A percentile compares a stretch with the other conserved stretches of the same genome.
Evolutionary conservation across 768 basidiomycete species (phyloP).

Genomic region (Terana coerulea): DNA sequence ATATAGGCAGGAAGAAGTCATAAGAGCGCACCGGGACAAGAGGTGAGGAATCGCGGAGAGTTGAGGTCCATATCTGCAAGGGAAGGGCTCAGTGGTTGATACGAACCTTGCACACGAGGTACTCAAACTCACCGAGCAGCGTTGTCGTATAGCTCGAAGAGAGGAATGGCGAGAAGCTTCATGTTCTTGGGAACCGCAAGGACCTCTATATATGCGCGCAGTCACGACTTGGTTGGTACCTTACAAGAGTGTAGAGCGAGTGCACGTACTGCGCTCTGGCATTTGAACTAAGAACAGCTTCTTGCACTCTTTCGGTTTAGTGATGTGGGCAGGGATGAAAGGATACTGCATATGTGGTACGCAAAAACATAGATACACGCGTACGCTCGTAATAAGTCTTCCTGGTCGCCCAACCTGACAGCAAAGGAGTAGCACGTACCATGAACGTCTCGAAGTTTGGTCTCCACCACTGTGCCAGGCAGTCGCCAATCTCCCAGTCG

Average conservation of each 20-base stretch:
- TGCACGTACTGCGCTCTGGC: slow-evolving; percentile 81
- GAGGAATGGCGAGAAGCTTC: slow-evolving; percentile 94
- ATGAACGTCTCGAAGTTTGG: slow-evolving; percentile 99
- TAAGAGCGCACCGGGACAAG: slow-evolving; percentile 62
- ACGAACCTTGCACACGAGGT: neutral
- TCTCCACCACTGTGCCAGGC: slow-evolving; percentile 97
- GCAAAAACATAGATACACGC: neutral
- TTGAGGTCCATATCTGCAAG: slow-evolving; percentile 79
- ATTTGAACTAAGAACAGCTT: slow-evolving; percentile 94
- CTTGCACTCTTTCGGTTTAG: slow-evolving; percentile 98
- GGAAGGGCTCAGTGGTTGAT: neutral
- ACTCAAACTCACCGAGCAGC: slow-evolving; percentile 63
- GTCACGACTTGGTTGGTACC: neutral
- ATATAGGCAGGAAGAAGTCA: neutral
- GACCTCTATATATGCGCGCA: slow-evolving; percentile 57
- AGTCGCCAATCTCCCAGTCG: slow-evolving; percentile 96
- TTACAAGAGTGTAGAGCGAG: neutral
- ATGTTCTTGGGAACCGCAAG: slow-evolving; percentile 98
- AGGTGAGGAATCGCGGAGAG: slow-evolving; percentile 92
- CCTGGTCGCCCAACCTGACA: neutral
- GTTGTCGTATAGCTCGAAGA: slow-evolving; percentile 98
- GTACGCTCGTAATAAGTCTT: neutral
- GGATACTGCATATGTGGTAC: slow-evolving; percentile 83
- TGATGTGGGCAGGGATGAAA: slow-evolving; percentile 92
- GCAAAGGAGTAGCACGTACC: slow-evolving; percentile 48